A percentile compares a stretch with the other conserved stretches of the same genome.
These are phyloP conservation scores for Pholiota conissans DNA, from an alignment of 768 basidiomycete genomes.

Conservation along the genomic window DNA sequence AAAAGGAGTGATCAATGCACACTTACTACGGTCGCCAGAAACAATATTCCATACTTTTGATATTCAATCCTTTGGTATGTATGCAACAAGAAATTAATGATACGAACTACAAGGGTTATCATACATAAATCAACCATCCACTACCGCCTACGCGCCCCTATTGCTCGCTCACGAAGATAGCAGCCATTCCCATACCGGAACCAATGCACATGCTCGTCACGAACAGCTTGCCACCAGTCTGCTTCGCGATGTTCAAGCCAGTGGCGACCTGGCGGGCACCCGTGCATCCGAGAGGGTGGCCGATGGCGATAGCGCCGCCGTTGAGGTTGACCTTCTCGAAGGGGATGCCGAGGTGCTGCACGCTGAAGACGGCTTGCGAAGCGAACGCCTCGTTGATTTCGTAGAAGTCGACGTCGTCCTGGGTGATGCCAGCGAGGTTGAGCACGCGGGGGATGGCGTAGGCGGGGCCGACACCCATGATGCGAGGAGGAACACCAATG, in stretches of 20 bases:
- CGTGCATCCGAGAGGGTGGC: slow-evolving; percentile 86
- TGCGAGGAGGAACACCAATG: slow-evolving; percentile 81
- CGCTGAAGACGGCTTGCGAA: slow-evolving; percentile 72
- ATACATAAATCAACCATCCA: background rate
- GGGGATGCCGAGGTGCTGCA: slow-evolving; percentile 69
- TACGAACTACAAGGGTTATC: background rate
- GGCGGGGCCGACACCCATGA: slow-evolving; percentile 93
- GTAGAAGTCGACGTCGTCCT: slow-evolving; percentile 82
- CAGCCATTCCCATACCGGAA: slow-evolving; percentile 90
- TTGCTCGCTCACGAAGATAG: slow-evolving; percentile 83
- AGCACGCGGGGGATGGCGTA: slow-evolving; percentile 82
- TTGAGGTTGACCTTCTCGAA: slow-evolving; percentile 81
- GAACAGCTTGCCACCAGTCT: slow-evolving; percentile 74
- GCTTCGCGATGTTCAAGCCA: slow-evolving; percentile 77
- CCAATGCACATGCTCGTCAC: slow-evolving; percentile 93
- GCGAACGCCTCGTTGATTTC: slow-evolving; percentile 95
- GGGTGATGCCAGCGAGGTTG: slow-evolving; percentile 60
- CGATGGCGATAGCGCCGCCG: slow-evolving; percentile 89
- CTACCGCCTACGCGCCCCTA: slow-evolving; percentile 32
- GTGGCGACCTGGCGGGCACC: slow-evolving; percentile 89
- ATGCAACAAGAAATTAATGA: background rate
- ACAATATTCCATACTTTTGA: slow-evolving; percentile 5
- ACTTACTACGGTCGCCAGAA: too few species aligned
- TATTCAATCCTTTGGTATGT: slow-evolving; percentile 3
- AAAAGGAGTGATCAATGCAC: too few species aligned